phyloP scores from a whole-genome alignment of 768 basidiomycete species.

The Porpolomopsis calyptriformis region DNA sequence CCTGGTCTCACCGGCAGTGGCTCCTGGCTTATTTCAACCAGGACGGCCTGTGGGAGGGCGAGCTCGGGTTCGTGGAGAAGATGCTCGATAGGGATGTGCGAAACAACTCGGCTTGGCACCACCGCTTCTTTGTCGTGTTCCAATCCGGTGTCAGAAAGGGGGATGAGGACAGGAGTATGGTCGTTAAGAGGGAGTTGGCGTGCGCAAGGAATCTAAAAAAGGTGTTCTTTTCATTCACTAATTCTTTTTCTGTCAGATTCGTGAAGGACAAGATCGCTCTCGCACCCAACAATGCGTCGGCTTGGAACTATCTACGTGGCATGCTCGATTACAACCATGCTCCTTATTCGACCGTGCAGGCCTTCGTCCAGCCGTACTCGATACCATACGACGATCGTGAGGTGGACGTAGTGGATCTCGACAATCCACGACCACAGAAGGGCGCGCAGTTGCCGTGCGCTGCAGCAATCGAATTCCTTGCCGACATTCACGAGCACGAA shows the following conservation, averaged over 20 bases:
- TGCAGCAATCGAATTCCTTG: slow-evolving; percentile 77
- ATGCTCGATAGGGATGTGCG: slow-evolving; percentile 69
- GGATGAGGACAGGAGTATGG: slow-evolving; percentile 49
- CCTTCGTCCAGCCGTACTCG: slow-evolving; percentile 62
- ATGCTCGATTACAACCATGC: slow-evolving; percentile 52
- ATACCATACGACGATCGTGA: slow-evolving; percentile 19
- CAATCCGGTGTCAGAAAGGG: slow-evolving; percentile 50
- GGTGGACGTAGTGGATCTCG: slow-evolving; percentile 53
- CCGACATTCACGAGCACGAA: slow-evolving; percentile 57
- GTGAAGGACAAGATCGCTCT: slow-evolving; percentile 74
- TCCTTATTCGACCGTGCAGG: slow-evolving; percentile 42
- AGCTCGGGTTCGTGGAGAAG: slow-evolving; percentile 63
- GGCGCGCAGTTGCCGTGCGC: slow-evolving; percentile 67
- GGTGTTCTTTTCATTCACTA: slow-evolving; percentile 3
- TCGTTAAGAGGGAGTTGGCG: slow-evolving; percentile 64
- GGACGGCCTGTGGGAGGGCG: slow-evolving; percentile 57
- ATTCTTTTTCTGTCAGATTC: slow-evolving; percentile 37
- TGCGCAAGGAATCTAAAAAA: slow-evolving; percentile 29
- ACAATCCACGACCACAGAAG: slow-evolving; percentile 57
- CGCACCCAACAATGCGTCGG: slow-evolving; percentile 87
- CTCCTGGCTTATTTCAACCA: slow-evolving; percentile 75
- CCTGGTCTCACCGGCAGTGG: slow-evolving; percentile 98
- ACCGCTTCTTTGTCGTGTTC: slow-evolving; percentile 83
- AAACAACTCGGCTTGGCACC: slow-evolving; percentile 98
- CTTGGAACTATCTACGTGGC: slow-evolving; percentile 95